Evolutionary conservation across 1,284 basidiomycete species (phyloP), one percentile per base, ranked within the genome.

Genomic region (Fomitopsis schrenkii): DNA sequence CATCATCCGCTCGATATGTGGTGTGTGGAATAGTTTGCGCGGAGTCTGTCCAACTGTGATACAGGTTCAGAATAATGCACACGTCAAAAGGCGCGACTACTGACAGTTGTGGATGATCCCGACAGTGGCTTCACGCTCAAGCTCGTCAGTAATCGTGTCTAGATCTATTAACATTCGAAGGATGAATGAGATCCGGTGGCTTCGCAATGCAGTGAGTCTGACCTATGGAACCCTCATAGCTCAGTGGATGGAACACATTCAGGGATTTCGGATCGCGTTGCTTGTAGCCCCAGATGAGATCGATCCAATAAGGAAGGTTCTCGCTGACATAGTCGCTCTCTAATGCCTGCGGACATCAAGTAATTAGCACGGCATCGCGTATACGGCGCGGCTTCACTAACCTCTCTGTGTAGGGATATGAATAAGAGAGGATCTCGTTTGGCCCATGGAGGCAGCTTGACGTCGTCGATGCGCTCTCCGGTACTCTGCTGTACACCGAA

Each of bases 71-170:
- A 22, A 9, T 12, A 44, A 17, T 17, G 14, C 22, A 15, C 10
- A 22, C 6, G 53, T 9, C 5, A 60, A 22, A 60, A 56, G 8
- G 19, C 3, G 17, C 4, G 19, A 22, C n/a, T 2, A 67, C 82
- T 58, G 66, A 93, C 94, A 97, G 66, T 97, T 97, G 75, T 98
- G 95, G 53, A 98, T 97, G 65, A 96, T 97, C 4, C 95, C 94
- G 8, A 96, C 92, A 1, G 93, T 94, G 0, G 95, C 95, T 68
- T 95, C 93, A 44, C 93, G 85, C 75, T 98, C 94, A 26, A 93
- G 78, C 53, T 94, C 87, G 68, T 97, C 91, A 12, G 86, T 86
- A 62, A 97, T 96, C 1, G 82, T 76, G 71, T 96, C 94, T 17
- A 97, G 76, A 71, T 96, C 94, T 94, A 57, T 22, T n/a, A 19